Percentiles rank a stretch among this genome's conserved stretches.
phyloP scores from a whole-genome alignment of 2,329 filamentous ascomycete genomes.

The Fusarium odoratissimum region DNA sequence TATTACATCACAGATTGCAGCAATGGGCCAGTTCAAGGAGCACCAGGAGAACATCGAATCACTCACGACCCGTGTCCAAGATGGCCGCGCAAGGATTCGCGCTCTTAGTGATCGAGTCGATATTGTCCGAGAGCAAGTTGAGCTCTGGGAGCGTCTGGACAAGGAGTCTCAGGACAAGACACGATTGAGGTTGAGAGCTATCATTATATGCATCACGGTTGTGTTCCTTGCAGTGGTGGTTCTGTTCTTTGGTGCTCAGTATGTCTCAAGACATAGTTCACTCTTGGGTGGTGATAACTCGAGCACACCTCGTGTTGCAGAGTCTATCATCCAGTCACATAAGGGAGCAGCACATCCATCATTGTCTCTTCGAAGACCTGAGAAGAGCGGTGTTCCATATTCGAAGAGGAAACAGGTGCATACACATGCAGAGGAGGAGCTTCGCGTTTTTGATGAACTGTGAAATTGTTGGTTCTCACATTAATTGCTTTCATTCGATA shows the following conservation, averaged over 20 bases:
- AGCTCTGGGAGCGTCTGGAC: slow-evolving; percentile 75
- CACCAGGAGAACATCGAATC: slow-evolving; percentile 73
- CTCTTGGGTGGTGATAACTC: slow-evolving; percentile 14
- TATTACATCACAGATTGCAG: slow-evolving; percentile 68
- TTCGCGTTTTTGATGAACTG: slow-evolving; percentile 61
- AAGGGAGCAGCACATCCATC: slow-evolving; percentile 40
- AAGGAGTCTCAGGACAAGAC: slow-evolving; percentile 75
- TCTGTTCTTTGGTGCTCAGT: slow-evolving; percentile 51
- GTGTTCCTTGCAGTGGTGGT: slow-evolving; percentile 61
- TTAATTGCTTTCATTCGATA: slow-evolving; percentile 13
- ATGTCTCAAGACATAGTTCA: slow-evolving; percentile 27
- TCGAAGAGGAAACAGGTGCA: slow-evolving; percentile 44
- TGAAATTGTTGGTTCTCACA: slow-evolving; percentile 40
- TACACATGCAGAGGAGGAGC: slow-evolving; percentile 49
- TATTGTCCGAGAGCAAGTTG: slow-evolving; percentile 70
- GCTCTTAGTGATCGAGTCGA: slow-evolving; percentile 72
- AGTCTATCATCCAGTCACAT: slow-evolving; percentile 39
- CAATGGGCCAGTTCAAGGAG: slow-evolving; percentile 70
- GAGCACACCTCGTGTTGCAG: slow-evolving; percentile 29
- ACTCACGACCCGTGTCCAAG: slow-evolving; percentile 70
- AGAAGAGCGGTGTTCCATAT: slow-evolving; percentile 38
- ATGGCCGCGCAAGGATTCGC: slow-evolving; percentile 69
- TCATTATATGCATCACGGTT: slow-evolving; percentile 70
- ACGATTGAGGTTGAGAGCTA: slow-evolving; percentile 68
- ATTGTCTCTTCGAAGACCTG: slow-evolving; percentile 32